These are phyloP conservation scores for Phytophthora hibernalis DNA, from an alignment of 352 stramenopile species.

Conservation along the genomic window DNA sequence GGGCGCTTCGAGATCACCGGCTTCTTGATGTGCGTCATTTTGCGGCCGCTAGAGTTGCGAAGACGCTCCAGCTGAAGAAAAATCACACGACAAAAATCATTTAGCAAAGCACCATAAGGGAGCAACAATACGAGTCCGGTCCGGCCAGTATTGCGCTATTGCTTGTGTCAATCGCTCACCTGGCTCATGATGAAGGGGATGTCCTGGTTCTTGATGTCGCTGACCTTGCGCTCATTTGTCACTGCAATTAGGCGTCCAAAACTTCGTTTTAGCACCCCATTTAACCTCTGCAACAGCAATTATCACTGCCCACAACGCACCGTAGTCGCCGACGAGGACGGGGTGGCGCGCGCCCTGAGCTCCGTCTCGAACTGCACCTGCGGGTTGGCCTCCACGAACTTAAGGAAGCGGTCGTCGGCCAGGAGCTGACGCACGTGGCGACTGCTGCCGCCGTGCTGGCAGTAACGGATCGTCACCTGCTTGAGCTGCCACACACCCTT, in stretches of 20 bases:
- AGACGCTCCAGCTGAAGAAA: constrained; percentile 74
- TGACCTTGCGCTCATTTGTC: constrained; percentile 83
- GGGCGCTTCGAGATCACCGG: constrained; percentile 83
- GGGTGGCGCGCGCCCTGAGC: constrained; percentile 83
- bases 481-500: constrained; percentile 83
- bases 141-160: neutral
- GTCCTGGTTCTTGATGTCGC: constrained; percentile 91
- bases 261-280: neutral
- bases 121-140: neutral
- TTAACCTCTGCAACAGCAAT: neutral
- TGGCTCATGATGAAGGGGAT: constrained; percentile 83
- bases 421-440: constrained; percentile 80
- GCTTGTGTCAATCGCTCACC: constrained; percentile 34
- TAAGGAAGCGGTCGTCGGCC: constrained; percentile 75
- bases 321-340: constrained; percentile 86
- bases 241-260: constrained; percentile 44
- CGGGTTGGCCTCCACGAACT: constrained; percentile 89
- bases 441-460: constrained; percentile 81
- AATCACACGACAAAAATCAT: neutral
- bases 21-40: constrained; percentile 90
- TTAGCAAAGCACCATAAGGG: constrained; percentile 7
- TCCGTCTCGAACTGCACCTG: constrained; percentile 87
- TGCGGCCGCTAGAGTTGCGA: constrained; percentile 86
- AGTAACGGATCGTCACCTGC: constrained; percentile 85
- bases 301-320: constrained; percentile 35